Conservation (phyloP, 2,329 filamentous ascomycete species). For the Zymoseptoria pseudotritici region DNA sequence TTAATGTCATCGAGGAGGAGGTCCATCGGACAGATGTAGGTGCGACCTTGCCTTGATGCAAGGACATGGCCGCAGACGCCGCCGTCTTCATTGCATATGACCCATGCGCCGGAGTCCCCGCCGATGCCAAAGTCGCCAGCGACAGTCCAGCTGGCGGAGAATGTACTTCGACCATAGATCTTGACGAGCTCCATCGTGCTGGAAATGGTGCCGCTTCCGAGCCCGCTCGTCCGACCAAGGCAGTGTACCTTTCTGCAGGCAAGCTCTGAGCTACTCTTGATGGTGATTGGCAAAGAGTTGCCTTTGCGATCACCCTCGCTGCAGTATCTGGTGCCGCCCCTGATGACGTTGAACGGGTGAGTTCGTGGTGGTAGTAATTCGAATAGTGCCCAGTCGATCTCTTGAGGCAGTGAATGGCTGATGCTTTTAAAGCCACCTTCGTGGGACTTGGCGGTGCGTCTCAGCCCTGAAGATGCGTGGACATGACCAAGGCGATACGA, state of each 20-base stretch:
- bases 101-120: slow-evolving; percentile 89
- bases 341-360: slow-evolving; percentile 65
- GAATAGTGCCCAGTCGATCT: slow-evolving; percentile 93
- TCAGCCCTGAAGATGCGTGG: slow-evolving; percentile 83
- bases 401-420: slow-evolving; percentile 63
- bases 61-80: slow-evolving; percentile 83
- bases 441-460: slow-evolving; percentile 42
- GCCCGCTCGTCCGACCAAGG: slow-evolving; percentile 76
- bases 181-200: slow-evolving; percentile 76
- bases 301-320: slow-evolving; percentile 24
- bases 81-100: slow-evolving; percentile 72
- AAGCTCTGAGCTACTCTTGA: slow-evolving; percentile 55
- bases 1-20: slow-evolving; percentile 79
- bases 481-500: slow-evolving; percentile 75
- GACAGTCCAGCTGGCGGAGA: slow-evolving; percentile 64
- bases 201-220: slow-evolving; percentile 71
- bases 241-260: slow-evolving; percentile 77
- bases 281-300: slow-evolving; percentile 38
- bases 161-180: slow-evolving; percentile 74
- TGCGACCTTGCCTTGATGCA: slow-evolving; percentile 64
- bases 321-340: slow-evolving; percentile 40
- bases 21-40: slow-evolving; percentile 95
- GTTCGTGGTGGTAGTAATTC: slow-evolving; percentile 65
- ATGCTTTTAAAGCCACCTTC: slow-evolving; percentile 38
- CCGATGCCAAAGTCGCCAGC: slow-evolving; percentile 59